phyloP scores from a whole-genome alignment of 345 rosid genomes.

The Citropsis articulata region DNA sequence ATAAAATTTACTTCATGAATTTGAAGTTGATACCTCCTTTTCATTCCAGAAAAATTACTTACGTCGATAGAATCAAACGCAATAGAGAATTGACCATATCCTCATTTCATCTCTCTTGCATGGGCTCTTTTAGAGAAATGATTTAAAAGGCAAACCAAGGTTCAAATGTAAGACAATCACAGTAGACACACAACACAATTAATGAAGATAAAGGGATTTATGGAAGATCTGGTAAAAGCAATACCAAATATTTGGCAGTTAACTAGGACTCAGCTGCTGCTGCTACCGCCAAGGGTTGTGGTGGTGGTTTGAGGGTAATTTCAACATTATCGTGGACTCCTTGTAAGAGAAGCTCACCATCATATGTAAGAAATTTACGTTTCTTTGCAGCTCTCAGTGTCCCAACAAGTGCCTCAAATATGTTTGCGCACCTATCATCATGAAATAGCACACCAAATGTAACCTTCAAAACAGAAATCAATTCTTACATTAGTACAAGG shows the following conservation, averaged over 20 bases:
- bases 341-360: slow-evolving; percentile 84
- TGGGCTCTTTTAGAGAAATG: background rate
- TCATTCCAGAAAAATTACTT: background rate
- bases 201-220: background rate
- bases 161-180: background rate
- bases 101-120: background rate
- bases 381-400: slow-evolving; percentile 93
- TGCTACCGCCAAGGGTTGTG: slow-evolving; percentile 22
- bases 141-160: background rate
- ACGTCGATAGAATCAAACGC: background rate
- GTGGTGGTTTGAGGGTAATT: slow-evolving; percentile 60
- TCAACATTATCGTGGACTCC: slow-evolving; percentile 95
- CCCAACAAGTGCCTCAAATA: slow-evolving; percentile 91
- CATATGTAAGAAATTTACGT: slow-evolving; percentile 66
- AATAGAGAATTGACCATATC: background rate
- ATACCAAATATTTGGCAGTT: background rate
- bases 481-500: background rate
- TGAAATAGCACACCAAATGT: slow-evolving; percentile 85
- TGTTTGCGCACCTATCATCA: slow-evolving; percentile 90
- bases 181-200: background rate
- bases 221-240: background rate
- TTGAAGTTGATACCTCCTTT: background rate
- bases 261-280: slow-evolving; percentile 16
- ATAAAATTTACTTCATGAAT: background rate
- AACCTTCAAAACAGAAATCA: slow-evolving; percentile 43